Conservation (phyloP, 1,284 basidiomycete species). For the Fomitiporia mediterranea region DNA sequence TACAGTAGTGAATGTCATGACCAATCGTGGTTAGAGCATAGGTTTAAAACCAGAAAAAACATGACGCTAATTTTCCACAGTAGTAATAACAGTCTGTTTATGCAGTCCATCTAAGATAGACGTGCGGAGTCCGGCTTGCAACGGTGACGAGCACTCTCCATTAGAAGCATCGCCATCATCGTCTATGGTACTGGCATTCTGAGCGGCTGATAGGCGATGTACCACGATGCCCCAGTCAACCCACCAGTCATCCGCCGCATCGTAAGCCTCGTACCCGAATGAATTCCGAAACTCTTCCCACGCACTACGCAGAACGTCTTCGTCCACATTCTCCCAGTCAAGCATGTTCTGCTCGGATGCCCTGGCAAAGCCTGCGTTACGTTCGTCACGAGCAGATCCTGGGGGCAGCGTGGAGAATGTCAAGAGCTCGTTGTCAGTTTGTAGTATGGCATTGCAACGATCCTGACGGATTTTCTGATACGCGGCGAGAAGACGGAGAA, state of each 20-base stretch:
- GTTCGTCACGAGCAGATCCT: conserved; percentile 34
- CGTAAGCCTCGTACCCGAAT: conserved; percentile 20
- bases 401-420: conserved; percentile 37
- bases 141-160: neutral
- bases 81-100: neutral
- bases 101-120: neutral
- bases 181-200: no score
- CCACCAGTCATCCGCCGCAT: conserved; percentile 21
- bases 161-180: neutral
- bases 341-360: neutral
- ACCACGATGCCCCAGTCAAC: conserved; percentile 19
- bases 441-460: conserved; percentile 34
- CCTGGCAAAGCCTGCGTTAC: conserved; percentile 38
- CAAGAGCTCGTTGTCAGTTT: conserved; percentile 31
- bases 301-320: conserved; percentile 6
- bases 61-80: neutral
- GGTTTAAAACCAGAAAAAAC: no score
- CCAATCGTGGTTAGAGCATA: no score
- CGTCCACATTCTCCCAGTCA: conserved; percentile 11
- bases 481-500: conserved; percentile 45
- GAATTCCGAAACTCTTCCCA: conserved; percentile 18
- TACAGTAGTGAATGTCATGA: no score
- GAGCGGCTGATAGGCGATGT: neutral
- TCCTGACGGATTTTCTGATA: conserved; percentile 47
- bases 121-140: neutral